Conservation (phyloP, 1,139 yeast species). For the Saccharomyces pastorianus region DNA sequence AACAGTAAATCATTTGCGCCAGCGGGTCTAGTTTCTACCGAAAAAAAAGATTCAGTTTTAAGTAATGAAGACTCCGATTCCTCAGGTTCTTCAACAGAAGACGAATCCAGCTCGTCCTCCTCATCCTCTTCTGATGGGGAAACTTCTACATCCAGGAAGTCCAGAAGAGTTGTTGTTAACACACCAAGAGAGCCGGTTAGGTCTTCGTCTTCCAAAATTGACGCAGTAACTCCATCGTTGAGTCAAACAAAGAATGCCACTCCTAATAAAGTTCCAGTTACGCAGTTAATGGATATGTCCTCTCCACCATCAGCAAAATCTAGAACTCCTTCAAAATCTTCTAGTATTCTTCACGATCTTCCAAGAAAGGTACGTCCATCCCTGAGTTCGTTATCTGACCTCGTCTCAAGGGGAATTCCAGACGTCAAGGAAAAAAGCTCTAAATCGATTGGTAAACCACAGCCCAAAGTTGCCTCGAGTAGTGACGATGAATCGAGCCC, state of each 20-base stretch:
- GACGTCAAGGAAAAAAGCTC: constrained; percentile 44
- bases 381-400: constrained; percentile 48
- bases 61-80: neutral
- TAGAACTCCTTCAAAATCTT: constrained; percentile 7
- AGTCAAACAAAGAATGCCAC: constrained; percentile 6
- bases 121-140: constrained; percentile 18
- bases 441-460: constrained; percentile 25
- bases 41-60: constrained; percentile 12
- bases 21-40: constrained; percentile 3
- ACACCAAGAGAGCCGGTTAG: constrained; percentile 14
- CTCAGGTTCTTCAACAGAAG: neutral
- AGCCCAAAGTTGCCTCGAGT: constrained; percentile 31
- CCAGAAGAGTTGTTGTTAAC: constrained; percentile 34
- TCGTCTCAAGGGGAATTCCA: constrained; percentile 53
- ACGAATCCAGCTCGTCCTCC: neutral
- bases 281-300: constrained; percentile 13
- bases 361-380: constrained; percentile 32
- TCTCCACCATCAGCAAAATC: constrained; percentile 10
- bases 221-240: neutral
- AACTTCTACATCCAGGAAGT: constrained; percentile 18
- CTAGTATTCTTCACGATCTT: constrained; percentile 12
- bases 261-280: constrained; percentile 15
- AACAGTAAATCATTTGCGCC: neutral
- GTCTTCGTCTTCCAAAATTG: neutral
- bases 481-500: constrained; percentile 20